A percentile compares a stretch with the other conserved stretches of the same genome.
phyloP scores from a whole-genome alignment of 2,329 filamentous ascomycete genomes.

The Pyricularia pennisetigena region DNA sequence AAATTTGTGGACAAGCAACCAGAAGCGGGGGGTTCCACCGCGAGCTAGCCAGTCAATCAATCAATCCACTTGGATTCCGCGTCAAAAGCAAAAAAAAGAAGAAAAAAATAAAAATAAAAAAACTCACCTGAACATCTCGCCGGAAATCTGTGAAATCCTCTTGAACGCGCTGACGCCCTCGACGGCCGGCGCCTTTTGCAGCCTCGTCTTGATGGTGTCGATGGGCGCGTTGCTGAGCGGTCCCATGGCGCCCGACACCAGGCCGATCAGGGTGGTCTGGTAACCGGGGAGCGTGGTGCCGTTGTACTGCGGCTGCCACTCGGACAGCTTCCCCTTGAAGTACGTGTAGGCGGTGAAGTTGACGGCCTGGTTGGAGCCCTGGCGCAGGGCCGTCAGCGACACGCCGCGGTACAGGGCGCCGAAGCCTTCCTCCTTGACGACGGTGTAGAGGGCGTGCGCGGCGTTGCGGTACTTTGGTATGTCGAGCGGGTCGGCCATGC shows the following conservation, averaged over 20 bases:
- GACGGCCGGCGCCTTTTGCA: conserved; percentile 82
- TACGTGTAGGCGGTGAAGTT: conserved; percentile 98
- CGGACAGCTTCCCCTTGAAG: conserved; percentile 71
- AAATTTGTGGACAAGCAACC: neutral
- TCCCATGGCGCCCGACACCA: conserved; percentile 89
- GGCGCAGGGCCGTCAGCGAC: conserved; percentile 81
- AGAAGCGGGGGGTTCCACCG: neutral
- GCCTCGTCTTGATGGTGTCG: conserved; percentile 94
- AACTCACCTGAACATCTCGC: conserved; percentile 70
- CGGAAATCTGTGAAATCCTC: conserved; percentile 69
- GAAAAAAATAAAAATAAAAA: neutral
- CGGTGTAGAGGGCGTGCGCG: conserved; percentile 72
- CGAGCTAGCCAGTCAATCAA: neutral
- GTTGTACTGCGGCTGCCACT: conserved; percentile 59
- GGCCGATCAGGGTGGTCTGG: conserved; percentile 83
- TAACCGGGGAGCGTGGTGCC: conserved; percentile 64
- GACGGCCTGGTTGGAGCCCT: conserved; percentile 95
- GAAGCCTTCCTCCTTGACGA: conserved; percentile 82
- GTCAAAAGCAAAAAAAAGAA: neutral
- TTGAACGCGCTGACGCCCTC: conserved; percentile 71
- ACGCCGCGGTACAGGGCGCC: conserved; percentile 89
- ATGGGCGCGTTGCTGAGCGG: conserved; percentile 95
- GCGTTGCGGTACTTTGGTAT: conserved; percentile 96
- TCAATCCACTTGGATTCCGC: neutral
- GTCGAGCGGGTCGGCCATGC: conserved; percentile 92